Evolutionary conservation across 371 early-diverging fungal species (phyloP), one percentile per base, ranked within the genome.

Genomic region (Apophysomyces elegans): DNA sequence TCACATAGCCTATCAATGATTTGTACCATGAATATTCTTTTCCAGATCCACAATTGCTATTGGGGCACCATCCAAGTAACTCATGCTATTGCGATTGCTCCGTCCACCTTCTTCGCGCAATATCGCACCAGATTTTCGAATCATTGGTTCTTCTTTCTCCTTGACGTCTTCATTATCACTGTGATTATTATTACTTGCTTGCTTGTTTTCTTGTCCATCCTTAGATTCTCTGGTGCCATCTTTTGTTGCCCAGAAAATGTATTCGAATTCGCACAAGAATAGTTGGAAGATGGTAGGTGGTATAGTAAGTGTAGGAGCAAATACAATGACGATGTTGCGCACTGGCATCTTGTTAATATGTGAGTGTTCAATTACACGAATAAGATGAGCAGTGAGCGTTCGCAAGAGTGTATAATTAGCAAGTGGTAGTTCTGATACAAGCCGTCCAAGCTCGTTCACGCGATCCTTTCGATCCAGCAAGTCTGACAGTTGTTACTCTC

Each of bases 301-400:
- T 62, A 98, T 93, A 7, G 91, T 91, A 7, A 97, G 79, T 7
- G 97, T 96, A 5, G 97, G 96, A 26, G 95, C 91, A 69, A 97
- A 97, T 0, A 98, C 95, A 62, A 97, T 96, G 36, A 95, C 93
- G 37, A 98, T 88, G 78, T 97, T 97, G n/a, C 93, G 87, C 54
- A 93, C 80, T 4, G 90, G 96, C 99, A 98, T 98, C 79, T 91
- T 93, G 86, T 97, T 98, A 43, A 84, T 74, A n/a, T 90, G 90
- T 4, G 89, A 78, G 58, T 90, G 82, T 62, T 93, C 90, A 12
- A 95, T 94, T 57, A 98, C 87, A n/a, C 92, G 85, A 65, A 95
- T 87, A 60, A 98, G 79, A 70, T 98, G 98, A 1, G 93, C 93
- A 2, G 91, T 91, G 46, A 98, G 76, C 0, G 90, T 85, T 12